Conservation (phyloP, 2,329 filamentous ascomycete genomes). For the Paraphaeosphaeria minitans region DNA sequence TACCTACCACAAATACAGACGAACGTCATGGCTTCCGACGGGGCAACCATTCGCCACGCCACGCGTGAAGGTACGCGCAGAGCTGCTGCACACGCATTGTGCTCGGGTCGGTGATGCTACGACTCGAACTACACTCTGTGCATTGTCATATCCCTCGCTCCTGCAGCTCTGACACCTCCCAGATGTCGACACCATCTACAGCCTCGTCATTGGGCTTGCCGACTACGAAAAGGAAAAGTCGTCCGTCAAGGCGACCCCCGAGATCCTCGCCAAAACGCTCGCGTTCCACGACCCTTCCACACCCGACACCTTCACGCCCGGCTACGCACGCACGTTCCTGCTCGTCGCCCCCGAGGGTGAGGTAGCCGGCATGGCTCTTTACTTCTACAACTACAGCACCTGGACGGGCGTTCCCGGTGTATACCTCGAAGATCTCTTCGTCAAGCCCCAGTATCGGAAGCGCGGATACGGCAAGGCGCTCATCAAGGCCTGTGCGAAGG, state of each 20-base stretch:
- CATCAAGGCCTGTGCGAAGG: slow-evolving; percentile 76
- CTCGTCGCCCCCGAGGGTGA: slow-evolving; percentile 54
- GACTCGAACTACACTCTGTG: not conserved
- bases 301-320: slow-evolving; percentile 52
- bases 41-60: slow-evolving; percentile 61
- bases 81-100: not conserved
- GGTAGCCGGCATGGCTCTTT: slow-evolving; percentile 80
- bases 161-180: slow-evolving; percentile 8
- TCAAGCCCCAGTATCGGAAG: slow-evolving; percentile 71
- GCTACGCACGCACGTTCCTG: slow-evolving; percentile 77
- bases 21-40: slow-evolving; percentile 32
- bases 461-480: slow-evolving; percentile 80
- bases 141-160: not conserved
- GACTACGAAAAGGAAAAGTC: slow-evolving; percentile 81
- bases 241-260: slow-evolving; percentile 77
- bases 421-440: slow-evolving; percentile 93
- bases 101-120: not conserved
- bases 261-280: slow-evolving; percentile 73
- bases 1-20: not conserved
- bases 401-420: slow-evolving; percentile 88
- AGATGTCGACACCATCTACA: slow-evolving; percentile 84
- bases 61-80: slow-evolving; percentile 60
- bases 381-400: slow-evolving; percentile 95
- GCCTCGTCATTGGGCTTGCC: slow-evolving; percentile 82
- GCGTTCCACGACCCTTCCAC: slow-evolving; percentile 67